Conservation (phyloP, 75 land plant genomes). For the Chamaecyparis obtusa region DNA sequence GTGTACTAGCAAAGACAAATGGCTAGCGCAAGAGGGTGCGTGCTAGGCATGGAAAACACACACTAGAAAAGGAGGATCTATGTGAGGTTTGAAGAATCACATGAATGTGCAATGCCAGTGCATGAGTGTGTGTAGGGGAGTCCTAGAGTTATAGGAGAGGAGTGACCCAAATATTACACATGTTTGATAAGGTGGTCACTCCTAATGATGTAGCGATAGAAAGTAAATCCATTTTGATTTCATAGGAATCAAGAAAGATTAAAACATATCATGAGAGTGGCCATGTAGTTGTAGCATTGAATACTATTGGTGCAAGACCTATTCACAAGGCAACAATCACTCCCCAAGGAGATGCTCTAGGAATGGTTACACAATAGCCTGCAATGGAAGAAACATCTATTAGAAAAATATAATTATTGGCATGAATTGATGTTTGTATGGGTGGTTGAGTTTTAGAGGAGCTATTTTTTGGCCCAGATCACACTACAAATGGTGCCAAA, state of each 20-base stretch:
- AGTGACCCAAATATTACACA: too few relatives aligned
- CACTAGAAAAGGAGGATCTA: too few relatives aligned
- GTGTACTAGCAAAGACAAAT: too few relatives aligned
- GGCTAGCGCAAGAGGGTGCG: too few relatives aligned
- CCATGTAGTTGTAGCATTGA: slow-evolving; percentile 96
- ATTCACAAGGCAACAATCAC: slow-evolving; percentile 97
- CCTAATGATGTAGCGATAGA: slow-evolving; percentile 99
- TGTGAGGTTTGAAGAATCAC: too few relatives aligned
- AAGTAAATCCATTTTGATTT: slow-evolving; percentile 82
- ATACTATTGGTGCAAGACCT: slow-evolving; percentile 93
- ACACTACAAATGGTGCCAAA: slow-evolving; percentile 94
- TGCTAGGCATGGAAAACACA: too few relatives aligned
- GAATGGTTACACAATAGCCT: slow-evolving; percentile 98
- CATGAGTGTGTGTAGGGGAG: too few relatives aligned
- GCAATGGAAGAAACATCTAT: slow-evolving; percentile 93
- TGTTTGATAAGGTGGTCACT: too few relatives aligned
- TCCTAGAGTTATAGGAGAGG: too few relatives aligned
- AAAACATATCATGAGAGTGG: slow-evolving; percentile 99
- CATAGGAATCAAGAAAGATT: slow-evolving; percentile 98
- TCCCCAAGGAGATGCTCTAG: slow-evolving; percentile 90
- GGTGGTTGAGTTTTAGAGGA: slow-evolving; percentile 99
- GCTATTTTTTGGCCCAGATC: slow-evolving; percentile 88
- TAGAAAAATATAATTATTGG: slow-evolving; percentile 90
- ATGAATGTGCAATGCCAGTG: too few relatives aligned
- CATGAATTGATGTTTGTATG: slow-evolving; percentile 99